phyloP scores from a whole-genome alignment of 805 yeast species.

The Wickerhamiella bombiphila region DNA sequence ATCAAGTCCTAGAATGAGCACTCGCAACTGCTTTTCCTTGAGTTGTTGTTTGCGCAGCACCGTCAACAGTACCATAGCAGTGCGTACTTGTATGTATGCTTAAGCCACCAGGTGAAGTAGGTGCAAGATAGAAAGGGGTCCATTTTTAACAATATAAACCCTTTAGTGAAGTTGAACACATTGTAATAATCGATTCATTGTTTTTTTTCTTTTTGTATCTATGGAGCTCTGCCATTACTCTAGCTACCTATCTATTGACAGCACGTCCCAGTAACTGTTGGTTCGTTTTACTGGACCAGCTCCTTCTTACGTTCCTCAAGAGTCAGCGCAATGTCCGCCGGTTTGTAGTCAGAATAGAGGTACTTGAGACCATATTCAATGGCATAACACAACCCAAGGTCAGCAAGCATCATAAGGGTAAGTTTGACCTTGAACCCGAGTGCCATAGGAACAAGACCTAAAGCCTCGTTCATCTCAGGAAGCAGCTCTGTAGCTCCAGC shows the following conservation, averaged over 20 bases:
- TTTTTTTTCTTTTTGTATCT: no score
- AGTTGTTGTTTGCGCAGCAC: slow-evolving; percentile 69
- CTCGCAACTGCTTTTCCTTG: slow-evolving; percentile 63
- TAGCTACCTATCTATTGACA: no score
- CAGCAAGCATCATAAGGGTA: slow-evolving; percentile 57
- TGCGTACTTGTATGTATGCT: no score
- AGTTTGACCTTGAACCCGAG: slow-evolving; percentile 58
- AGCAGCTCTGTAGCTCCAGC: slow-evolving; percentile 87
- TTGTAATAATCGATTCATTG: no score
- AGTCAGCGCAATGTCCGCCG: slow-evolving; percentile 70
- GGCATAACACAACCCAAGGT: slow-evolving; percentile 59
- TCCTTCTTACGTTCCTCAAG: slow-evolving; percentile 20
- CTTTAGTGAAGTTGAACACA: no score
- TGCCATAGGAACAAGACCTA: slow-evolving; percentile 83
- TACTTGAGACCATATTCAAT: slow-evolving; percentile 70
- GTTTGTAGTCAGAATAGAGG: slow-evolving; percentile 78
- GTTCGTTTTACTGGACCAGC: slow-evolving; percentile 8
- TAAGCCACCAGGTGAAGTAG: no score
- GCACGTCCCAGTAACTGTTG: no score
- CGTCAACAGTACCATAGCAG: slow-evolving; percentile 61
- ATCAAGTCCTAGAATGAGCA: slow-evolving; percentile 72
- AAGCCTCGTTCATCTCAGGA: slow-evolving; percentile 85
- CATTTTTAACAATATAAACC: no score
- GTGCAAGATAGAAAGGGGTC: no score
- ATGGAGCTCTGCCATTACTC: no score